Evolutionary conservation across 441 rosid species (phyloP), one percentile per base, ranked within the genome.

Genomic region (Pelargonium fulgidum): DNA sequence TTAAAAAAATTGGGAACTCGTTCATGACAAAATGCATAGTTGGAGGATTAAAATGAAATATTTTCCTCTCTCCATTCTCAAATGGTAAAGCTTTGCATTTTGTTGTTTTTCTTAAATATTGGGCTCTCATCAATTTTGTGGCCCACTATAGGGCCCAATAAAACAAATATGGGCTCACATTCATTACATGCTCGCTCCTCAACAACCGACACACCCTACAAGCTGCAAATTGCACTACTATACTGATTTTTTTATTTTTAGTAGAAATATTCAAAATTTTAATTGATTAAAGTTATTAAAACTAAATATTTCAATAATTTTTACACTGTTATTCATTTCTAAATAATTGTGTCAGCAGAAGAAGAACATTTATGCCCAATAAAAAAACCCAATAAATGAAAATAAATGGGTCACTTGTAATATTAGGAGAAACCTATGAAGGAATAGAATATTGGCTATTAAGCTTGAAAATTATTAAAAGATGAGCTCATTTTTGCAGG

Each of bases 151-250:
- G 54, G 14, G n/a, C 4, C 14, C n/a, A 48, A 13, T 3, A 48
- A 12, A 48, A 48, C 12, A 48, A 13, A 48, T 48, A 13, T 48
- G 54, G 54, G 54, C 54, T n/a, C 54, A 48, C 54, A 47, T 13
- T 48, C 54, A 48, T 48, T 48, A 48, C 54, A 1, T 48, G 16
- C 3, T 48, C 54, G 16, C 54, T 48, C 54, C 54, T 48, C 54
- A 48, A 48, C 54, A 48, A 12, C 54, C 54, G 54, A 48, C 54
- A 48, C 54, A 13, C 54, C 54, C 54, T 11, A 48, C 54, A 48
- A 13, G 14, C 4, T 48, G 54, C n/a, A 2, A 48, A 44, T 44
- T 44, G 48, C 48, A 44, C 10, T 1, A 44, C 48, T 8, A 44
- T 9, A 9, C 47, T n/a, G n/a, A n/a, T n/a, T n/a, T n/a, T n/a